Conservation (phyloP, 177 flowering plant genomes). For the Vitis hybrid region DNA sequence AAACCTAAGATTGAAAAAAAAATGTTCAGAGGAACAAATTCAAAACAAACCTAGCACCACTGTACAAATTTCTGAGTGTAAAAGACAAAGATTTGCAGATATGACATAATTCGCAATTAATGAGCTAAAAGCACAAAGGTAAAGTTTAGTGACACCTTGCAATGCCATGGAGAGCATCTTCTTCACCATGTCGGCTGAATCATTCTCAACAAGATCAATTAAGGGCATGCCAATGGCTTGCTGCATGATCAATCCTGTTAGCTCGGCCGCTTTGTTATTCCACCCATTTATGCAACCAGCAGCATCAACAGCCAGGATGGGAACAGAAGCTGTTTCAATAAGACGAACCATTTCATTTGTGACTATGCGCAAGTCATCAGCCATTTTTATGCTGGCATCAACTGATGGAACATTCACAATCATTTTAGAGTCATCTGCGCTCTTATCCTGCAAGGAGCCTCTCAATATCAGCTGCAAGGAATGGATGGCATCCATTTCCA, state of each 20-base stretch:
- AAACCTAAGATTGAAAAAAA: not conserved
- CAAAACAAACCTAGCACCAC: not conserved
- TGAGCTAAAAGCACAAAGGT: not conserved
- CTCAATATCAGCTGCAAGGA: constrained; percentile 73
- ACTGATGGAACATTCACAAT: constrained; percentile 43
- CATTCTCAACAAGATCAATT: constrained; percentile 45
- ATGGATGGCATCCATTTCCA: constrained; percentile 84
- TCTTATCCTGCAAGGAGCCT: constrained; percentile 57
- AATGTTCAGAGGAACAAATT: not conserved
- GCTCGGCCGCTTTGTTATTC: constrained; percentile 67
- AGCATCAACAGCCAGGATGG: constrained; percentile 74
- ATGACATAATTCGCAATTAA: not conserved
- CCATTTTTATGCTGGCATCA: constrained; percentile 37
- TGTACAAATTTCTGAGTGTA: not conserved
- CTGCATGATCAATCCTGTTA: constrained; percentile 57
- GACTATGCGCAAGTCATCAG: constrained; percentile 52
- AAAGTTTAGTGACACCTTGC: constrained; percentile 47
- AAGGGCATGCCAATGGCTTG: constrained; percentile 66
- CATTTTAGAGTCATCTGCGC: constrained; percentile 34
- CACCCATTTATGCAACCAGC: constrained; percentile 66
- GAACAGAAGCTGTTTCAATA: constrained; percentile 79
- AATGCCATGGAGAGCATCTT: constrained; percentile 50
- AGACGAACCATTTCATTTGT: constrained; percentile 80
- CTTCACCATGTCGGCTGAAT: constrained; percentile 47
- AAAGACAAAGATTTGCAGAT: not conserved